Percentiles rank a stretch among this genome's conserved stretches.
These are phyloP conservation scores for Paratinospora sagittata DNA, from an alignment of 164 flowering plant species.

Conservation along the genomic window DNA sequence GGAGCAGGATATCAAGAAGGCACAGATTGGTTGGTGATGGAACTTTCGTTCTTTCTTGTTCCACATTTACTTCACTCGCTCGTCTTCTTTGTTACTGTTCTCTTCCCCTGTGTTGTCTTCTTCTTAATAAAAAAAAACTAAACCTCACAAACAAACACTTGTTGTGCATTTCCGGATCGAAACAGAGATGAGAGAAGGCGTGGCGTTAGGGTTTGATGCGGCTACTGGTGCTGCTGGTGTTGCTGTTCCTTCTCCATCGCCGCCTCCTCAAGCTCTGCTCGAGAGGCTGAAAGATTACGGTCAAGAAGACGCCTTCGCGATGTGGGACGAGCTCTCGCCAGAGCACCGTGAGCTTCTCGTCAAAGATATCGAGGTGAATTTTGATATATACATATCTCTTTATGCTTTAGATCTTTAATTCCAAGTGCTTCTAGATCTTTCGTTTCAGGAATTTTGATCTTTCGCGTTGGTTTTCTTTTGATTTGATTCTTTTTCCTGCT, in stretches of 20 bases:
- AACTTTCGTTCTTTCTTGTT: background rate
- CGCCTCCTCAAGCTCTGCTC: constrained; percentile 67
- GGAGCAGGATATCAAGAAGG: background rate
- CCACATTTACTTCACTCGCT: too few relatives aligned
- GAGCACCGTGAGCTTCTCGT: constrained; percentile 75
- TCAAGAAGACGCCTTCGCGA: constrained; percentile 82
- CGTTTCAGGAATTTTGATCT: background rate
- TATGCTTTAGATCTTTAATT: constrained; percentile 7
- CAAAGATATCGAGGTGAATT: constrained; percentile 71
- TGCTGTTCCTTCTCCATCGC: background rate
- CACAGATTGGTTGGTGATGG: background rate
- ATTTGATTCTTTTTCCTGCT: too few relatives aligned
- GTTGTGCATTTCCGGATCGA: too few relatives aligned
- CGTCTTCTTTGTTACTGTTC: background rate
- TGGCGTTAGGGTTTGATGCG: constrained; percentile 5
- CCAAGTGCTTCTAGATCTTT: too few relatives aligned
- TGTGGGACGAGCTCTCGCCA: constrained; percentile 90
- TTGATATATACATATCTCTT: background rate
- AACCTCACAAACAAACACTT: too few relatives aligned
- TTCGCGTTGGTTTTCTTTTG: background rate
- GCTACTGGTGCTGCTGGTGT: constrained; percentile 2
- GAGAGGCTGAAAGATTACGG: constrained; percentile 95
- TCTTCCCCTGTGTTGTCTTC: background rate
- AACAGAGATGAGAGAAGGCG: constrained; percentile 19
- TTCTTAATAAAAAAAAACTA: background rate